Evolutionary conservation across 2,329 filamentous ascomycete genomes (phyloP), one percentile per base, ranked within the genome.

Genomic region (Neopestalotiopsis sp.): DNA sequence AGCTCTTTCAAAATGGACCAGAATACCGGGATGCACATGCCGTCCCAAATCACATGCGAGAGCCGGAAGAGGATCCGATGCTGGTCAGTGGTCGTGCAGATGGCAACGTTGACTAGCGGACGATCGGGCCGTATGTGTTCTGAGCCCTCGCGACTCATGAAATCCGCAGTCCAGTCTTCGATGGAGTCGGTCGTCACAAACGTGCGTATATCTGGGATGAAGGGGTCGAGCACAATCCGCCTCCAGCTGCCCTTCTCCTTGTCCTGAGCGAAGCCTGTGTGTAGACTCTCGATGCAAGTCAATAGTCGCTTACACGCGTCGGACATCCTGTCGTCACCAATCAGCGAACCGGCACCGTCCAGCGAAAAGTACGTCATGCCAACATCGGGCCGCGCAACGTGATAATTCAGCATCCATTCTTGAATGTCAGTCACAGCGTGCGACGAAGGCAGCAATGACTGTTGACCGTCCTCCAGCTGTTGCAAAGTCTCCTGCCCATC

Each of bases 331-430:
- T 66, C 64, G 14, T n/a, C 64, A 20, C 56, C 64, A 24, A 24
- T 24, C 49, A 66, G 30, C n/a, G 64, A 4, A 17, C 20, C 28
- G 7, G 42, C 17, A 4, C 9, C 64, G 34, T 66, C 64, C 64
- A 66, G 12, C 20, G 64, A 20, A 32, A 66, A 66, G 34, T 66
- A 66, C n/a, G 64, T 66, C 64, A 66, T 66, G 45, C 42, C 64
- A 6, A 66, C 49, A 58, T 66, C 64, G 17, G 64, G 64, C 7
- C 42, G 64, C 14, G 64, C 42, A 17, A 66, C 42, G 34, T 66
- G 64, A 28, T 66, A 58, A 24, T 58, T 58, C 9, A 66, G 20
- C 42, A 66, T 58, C 42, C 64, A 58, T 30, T 66, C 45, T 14
- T 66, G 64, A 30, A 58, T 58, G 17, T 66, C 64, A 12, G 64